Base-by-base conservation (phyloP, 495 filamentous ascomycete species). In the Daldinia grandis region DNA sequence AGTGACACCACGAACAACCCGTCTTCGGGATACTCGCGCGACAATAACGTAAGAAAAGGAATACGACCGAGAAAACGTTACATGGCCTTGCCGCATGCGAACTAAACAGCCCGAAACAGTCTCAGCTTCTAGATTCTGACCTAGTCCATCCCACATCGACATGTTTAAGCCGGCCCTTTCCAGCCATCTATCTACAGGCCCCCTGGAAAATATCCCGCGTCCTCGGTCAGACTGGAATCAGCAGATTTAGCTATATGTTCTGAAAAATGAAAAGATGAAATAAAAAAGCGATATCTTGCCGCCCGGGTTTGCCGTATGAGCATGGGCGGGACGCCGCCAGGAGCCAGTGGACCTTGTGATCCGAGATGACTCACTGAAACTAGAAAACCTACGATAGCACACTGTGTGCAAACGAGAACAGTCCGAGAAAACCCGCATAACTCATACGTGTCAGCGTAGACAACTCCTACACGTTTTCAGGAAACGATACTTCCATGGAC, bases 51-150 rank as follows among this genome's bases (percentile, higher is more conserved):
- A 37, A 57, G 54, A 57, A 42, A 44, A 44, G 30, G 28, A 40
- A 44, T 44, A 58, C 35, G 56, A 44, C 56, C n/a, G 21, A 37
- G 1, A 19, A 24, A 58, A 58, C 27, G 56, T 58, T 58, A 58
- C 56, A 42, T 58, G 21, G 7, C 35, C 37, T 17, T 56, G 17
- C 7, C 53, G 2, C 17, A 19, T 35, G 28, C 49, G 53, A 56
- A 56, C 9, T 35, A 35, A 33, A 35, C 8, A 33, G 53, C 9
- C 53, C n/a, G 25, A 35, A 56, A 56, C 9, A 56, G 27, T 10
- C 8, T 6, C 30, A 33, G 30, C 30, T 35, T 56, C 53, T 56
- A 12, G 28, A 17, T 33, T 19, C 28, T 5, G 27, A 35, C 17
- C 28, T 56, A 56, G 53, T 21, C 30, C 30, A 56, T 56, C 53